These are phyloP conservation scores for Calonectria crousiana DNA, from an alignment of 2,329 filamentous ascomycete genomes.

Conservation along the genomic window DNA sequence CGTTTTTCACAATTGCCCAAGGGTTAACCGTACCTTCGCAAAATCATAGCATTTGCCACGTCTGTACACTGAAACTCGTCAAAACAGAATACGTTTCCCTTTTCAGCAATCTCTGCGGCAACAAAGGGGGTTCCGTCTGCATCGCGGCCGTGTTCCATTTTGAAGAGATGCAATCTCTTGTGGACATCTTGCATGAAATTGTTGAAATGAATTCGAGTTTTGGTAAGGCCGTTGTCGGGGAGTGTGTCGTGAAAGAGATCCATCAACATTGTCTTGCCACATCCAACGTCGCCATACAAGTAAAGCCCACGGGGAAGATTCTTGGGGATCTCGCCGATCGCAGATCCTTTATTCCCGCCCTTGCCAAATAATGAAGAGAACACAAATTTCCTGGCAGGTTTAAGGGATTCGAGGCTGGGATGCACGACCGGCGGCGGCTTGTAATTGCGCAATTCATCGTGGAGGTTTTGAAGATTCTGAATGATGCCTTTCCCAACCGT, in stretches of 20 bases:
- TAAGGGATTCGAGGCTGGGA: constrained; percentile 79
- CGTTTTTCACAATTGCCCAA: not conserved
- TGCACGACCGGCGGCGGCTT: constrained; percentile 79
- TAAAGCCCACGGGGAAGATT: constrained; percentile 90
- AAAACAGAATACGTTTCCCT: constrained; percentile 90
- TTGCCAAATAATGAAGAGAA: constrained; percentile 73
- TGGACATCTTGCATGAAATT: constrained; percentile 99
- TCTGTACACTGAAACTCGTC: constrained; percentile 99
- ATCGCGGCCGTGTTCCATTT: constrained; percentile 89
- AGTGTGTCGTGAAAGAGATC: constrained; percentile 97
- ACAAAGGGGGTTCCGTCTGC: constrained; percentile 92
- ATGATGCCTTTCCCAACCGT: constrained; percentile 76
- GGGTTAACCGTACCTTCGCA: constrained; percentile 70
- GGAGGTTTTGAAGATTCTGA: constrained; percentile 87
- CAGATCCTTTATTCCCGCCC: constrained; percentile 50
- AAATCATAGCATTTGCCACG: constrained; percentile 98
- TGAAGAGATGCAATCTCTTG: constrained; percentile 88
- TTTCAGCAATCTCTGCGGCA: constrained; percentile 91
- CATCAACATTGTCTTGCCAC: constrained; percentile 99
- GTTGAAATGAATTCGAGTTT: constrained; percentile 97
- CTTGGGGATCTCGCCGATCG: constrained; percentile 70
- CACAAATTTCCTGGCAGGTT: constrained; percentile 65
- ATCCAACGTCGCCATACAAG: constrained; percentile 95
- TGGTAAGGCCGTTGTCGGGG: constrained; percentile 81
- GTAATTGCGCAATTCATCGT: constrained; percentile 84